Conservation (phyloP, 192 early-diverging fungal species). For the Backusella tarrabulga region DNA sequence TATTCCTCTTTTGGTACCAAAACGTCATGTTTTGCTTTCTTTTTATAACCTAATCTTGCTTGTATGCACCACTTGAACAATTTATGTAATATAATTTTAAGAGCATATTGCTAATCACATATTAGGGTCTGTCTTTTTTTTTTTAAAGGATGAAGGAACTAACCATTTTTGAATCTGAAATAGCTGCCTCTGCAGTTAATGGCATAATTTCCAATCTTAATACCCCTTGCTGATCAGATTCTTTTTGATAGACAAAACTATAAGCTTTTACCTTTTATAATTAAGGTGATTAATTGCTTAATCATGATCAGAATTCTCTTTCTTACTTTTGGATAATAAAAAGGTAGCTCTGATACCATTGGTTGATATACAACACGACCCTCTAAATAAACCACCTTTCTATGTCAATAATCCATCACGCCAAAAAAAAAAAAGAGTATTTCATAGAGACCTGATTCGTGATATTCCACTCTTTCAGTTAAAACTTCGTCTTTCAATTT, state of each 20-base stretch:
- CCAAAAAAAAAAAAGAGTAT: background rate
- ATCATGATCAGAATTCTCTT: background rate
- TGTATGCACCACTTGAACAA: conserved; percentile 76
- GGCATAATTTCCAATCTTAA: conserved; percentile 29
- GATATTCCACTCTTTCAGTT: conserved; percentile 43
- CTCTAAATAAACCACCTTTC: background rate
- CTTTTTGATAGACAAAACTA: conserved; percentile 23
- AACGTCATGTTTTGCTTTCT: conserved; percentile 66
- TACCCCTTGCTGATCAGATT: conserved; percentile 10
- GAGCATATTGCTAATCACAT: conserved; percentile 47
- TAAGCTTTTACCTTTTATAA: conserved; percentile 23
- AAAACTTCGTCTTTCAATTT: conserved; percentile 44
- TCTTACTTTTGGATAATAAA: conserved; percentile 50
- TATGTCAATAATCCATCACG: background rate
- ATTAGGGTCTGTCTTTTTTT: background rate
- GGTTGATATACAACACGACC: conserved; percentile 25
- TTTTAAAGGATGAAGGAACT: background rate
- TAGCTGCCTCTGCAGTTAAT: background rate
- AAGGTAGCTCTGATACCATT: conserved; percentile 30
- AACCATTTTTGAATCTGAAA: conserved; percentile 30
- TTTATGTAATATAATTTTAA: conserved; percentile 64
- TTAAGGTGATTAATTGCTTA: background rate
- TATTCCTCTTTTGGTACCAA: conserved; percentile 70
- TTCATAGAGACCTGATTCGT: background rate
- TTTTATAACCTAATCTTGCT: conserved; percentile 71